Evolutionary conservation across 345 rosid genomes (phyloP).

Genomic region (Salix udensis): DNA sequence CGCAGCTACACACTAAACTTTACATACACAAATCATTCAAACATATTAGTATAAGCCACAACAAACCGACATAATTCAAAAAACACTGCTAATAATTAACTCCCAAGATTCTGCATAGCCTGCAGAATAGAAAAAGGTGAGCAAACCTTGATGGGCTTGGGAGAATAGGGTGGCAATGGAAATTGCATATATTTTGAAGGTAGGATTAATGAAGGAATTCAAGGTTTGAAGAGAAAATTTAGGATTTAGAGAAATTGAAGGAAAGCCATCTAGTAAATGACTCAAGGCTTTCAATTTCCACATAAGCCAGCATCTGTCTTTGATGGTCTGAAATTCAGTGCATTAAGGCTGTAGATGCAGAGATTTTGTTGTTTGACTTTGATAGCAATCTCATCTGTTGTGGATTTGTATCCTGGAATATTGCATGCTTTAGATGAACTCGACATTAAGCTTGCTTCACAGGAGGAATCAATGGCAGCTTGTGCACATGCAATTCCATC

Average conservation of each 20-base stretch:
- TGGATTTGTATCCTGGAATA: slow-evolving; percentile 72
- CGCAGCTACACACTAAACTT: background rate
- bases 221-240: background rate
- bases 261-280: background rate
- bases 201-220: background rate
- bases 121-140: slow-evolving; percentile 13
- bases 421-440: slow-evolving; percentile 59
- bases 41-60: background rate
- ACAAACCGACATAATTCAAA: background rate
- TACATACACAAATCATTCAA: slow-evolving; percentile 1
- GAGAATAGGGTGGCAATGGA: background rate
- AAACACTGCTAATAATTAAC: background rate
- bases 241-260: background rate
- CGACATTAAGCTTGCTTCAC: slow-evolving; percentile 66
- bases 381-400: slow-evolving; percentile 65
- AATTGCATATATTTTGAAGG: slow-evolving; percentile 3
- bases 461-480: slow-evolving; percentile 59
- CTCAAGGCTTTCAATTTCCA: slow-evolving; percentile 20
- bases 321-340: slow-evolving; percentile 72
- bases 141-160: background rate
- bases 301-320: slow-evolving; percentile 56
- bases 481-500: slow-evolving; percentile 70
- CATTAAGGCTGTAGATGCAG: slow-evolving; percentile 73
- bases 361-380: slow-evolving; percentile 59
- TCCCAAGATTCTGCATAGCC: slow-evolving; percentile 5